Percentiles rank a stretch among this genome's conserved stretches.
phyloP scores from a whole-genome alignment of 495 filamentous ascomycete species.

The Hypoxylon cercidicola region DNA sequence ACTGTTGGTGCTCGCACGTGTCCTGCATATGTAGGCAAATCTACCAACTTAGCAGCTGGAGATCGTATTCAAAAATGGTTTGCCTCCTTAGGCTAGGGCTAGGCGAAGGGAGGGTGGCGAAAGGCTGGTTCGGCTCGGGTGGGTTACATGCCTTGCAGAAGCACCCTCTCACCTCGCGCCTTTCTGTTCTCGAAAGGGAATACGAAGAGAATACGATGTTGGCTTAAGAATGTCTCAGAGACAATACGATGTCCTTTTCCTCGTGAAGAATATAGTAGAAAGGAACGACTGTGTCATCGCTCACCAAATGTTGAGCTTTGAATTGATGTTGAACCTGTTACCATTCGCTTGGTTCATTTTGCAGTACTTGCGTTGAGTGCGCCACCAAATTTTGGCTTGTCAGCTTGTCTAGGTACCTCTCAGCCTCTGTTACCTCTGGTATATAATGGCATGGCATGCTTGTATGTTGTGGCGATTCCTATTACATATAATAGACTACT shows the following conservation, averaged over 20 bases:
- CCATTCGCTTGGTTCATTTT: too few relatives aligned
- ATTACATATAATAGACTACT: background rate
- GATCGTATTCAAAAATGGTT: background rate
- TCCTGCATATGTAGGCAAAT: constrained; percentile 31
- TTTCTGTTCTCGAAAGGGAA: constrained; percentile 4
- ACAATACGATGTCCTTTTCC: constrained; percentile 13
- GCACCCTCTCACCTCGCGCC: background rate
- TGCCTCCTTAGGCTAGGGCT: too few relatives aligned
- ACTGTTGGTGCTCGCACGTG: constrained; percentile 29
- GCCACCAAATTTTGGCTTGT: too few relatives aligned
- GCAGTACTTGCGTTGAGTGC: too few relatives aligned
- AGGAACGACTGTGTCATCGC: too few relatives aligned
- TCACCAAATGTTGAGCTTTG: too few relatives aligned
- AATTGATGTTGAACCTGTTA: too few relatives aligned
- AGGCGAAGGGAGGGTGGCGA: constrained; percentile 2
- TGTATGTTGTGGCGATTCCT: background rate
- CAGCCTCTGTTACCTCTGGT: too few relatives aligned
- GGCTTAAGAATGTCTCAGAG: background rate
- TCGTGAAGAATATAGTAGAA: constrained; percentile 2
- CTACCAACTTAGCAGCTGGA: background rate
- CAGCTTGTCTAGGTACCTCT: too few relatives aligned
- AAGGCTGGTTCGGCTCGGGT: constrained; percentile 26
- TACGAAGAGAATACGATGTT: constrained; percentile 33
- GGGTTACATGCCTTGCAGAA: constrained; percentile 24
- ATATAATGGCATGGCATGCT: too few relatives aligned